Evolutionary conservation across 2,329 filamentous ascomycete species (phyloP).

Genomic region (Diaporthe amygdali): DNA sequence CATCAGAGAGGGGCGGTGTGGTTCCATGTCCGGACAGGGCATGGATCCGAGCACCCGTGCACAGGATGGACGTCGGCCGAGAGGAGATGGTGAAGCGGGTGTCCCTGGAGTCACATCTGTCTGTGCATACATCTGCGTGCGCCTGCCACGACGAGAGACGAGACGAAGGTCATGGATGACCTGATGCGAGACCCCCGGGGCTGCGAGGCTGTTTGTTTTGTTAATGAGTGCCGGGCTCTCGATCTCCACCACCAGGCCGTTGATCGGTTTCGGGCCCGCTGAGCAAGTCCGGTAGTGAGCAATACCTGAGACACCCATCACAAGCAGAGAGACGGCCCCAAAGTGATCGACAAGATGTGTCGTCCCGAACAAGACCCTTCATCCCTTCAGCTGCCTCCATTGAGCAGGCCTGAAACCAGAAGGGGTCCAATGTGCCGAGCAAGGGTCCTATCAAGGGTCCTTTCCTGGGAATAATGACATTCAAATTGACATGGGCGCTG

Average conservation of each 20-base stretch:
- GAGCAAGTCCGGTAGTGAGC: not conserved
- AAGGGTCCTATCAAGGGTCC: not conserved
- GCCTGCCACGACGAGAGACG: not conserved
- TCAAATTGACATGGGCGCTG: not conserved
- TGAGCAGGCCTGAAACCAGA: conserved; percentile 9
- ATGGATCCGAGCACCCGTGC: not conserved
- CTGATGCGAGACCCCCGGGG: not conserved
- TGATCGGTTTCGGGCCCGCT: not conserved
- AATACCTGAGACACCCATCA: not conserved
- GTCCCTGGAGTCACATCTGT: not conserved
- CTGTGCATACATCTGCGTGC: not conserved
- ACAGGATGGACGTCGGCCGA: conserved; percentile 2
- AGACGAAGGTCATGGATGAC: not conserved
- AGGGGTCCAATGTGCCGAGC: conserved; percentile 2
- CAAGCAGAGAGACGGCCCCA: not conserved
- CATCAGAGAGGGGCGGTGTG: conserved; percentile 1
- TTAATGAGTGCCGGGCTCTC: not conserved
- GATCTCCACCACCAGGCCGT: not conserved
- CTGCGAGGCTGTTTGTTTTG: not conserved
- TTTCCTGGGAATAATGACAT: too few species aligned
- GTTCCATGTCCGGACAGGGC: not conserved
- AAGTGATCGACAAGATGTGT: not conserved
- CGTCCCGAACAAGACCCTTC: not conserved
- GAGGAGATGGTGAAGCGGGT: not conserved
- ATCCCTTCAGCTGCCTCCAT: not conserved